These are phyloP conservation scores for Chrysophaeum taylorii DNA, from an alignment of 352 stramenopile genomes.

Conservation along the genomic window DNA sequence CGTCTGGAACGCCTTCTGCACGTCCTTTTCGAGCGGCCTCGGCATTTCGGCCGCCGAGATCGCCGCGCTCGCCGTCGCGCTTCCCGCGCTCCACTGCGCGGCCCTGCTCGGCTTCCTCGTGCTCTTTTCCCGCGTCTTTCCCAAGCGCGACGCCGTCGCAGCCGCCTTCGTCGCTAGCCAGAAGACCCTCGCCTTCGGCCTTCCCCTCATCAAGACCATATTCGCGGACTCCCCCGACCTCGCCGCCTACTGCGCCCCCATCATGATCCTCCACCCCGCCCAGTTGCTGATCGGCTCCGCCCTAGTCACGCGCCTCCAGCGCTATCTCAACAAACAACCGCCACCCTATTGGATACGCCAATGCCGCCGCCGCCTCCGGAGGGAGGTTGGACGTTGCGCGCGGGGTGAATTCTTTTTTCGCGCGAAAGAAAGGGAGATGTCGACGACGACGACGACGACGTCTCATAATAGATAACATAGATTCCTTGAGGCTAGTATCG, in stretches of 20 bases:
- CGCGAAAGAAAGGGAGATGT: no score
- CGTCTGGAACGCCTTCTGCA: slow-evolving; percentile 56
- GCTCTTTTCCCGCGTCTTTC: slow-evolving; percentile 33
- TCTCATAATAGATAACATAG: no score
- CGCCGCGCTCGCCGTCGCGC: slow-evolving; percentile 33
- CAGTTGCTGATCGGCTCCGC: slow-evolving; percentile 49
- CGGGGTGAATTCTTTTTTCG: no score
- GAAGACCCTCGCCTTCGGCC: slow-evolving; percentile 53
- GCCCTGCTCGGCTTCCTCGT: slow-evolving; percentile 34
- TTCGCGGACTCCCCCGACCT: slow-evolving; percentile 52
- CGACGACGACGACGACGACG: no score
- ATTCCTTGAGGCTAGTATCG: no score
- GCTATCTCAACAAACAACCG: no score
- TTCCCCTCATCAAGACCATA: slow-evolving; percentile 54
- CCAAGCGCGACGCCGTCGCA: slow-evolving; percentile 34
- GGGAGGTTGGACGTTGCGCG: no score
- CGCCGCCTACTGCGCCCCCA: slow-evolving; percentile 44
- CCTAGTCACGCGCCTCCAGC: slow-evolving; percentile 9
- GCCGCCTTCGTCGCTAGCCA: slow-evolving; percentile 47
- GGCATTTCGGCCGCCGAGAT: slow-evolving; percentile 32
- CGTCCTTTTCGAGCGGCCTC: slow-evolving; percentile 42
- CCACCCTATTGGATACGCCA: no score
- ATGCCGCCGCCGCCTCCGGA: no score
- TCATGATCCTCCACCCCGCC: slow-evolving; percentile 56
- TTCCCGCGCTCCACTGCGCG: slow-evolving; percentile 36